Base-by-base conservation (phyloP, 169 alveolate species). In the Plasmodium fragile region DNA sequence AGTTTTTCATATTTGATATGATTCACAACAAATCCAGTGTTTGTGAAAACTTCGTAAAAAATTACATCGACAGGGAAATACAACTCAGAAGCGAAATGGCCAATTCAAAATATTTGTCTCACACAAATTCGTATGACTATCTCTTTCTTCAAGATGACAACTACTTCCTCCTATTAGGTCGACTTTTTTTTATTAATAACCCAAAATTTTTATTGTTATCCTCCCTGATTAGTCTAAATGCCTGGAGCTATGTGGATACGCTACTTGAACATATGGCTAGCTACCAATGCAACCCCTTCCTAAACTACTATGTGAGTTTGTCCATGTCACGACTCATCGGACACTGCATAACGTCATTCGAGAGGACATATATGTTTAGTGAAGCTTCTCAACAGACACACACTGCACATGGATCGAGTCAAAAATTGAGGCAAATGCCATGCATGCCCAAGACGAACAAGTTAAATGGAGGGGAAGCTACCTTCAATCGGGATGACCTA, bases 21-120 rank as follows among this genome's bases (percentile, higher is more conserved):
- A 10, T 85, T 10, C 55, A 73, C 43, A 85, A 75, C 45, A 72
- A 85, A 52, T 18, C 77, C 16, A 73, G 75, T 73, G 43, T 10
- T n/a, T 28, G 18, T 1, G 93, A 85, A n/a, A 85, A 75, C 16
- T 85, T 85, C 79, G 70, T 85, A 5, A 75, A 85, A 53, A 32
- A 28, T 49, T 85, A 30, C 41, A 52, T 85, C 32, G 93, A 85
- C 39, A 85, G 93, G 41, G 93, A 85, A 85, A n/a, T 85, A 11
- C 77, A 85, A 52, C 10, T 85, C 25, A 73, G 93, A 18, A 52
- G 2, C 8, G 93, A 85, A 72, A 18, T 53, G 41, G 65, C 8
- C 1, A 85, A 75, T 65, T 85, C 93, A 2, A 72, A 72, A 30
- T 34, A 75, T 85, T 28, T 25, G 69, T 5, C 55, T 0, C 18